Evolutionary conservation across 148 eudicot genomes (phyloP).

Genomic region (Drosera capensis): DNA sequence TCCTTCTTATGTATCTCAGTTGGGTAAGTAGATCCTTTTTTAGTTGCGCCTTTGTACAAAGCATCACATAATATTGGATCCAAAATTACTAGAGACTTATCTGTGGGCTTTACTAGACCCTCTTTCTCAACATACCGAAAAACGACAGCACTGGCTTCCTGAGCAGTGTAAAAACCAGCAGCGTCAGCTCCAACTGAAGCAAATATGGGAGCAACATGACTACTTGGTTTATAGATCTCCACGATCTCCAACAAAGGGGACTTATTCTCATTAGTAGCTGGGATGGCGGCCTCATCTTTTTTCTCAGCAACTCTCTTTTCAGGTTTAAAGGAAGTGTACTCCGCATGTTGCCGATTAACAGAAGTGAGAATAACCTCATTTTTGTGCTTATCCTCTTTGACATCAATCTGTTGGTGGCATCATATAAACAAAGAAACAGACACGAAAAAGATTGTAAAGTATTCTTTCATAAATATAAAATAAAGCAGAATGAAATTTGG

Average conservation of each 20-base stretch:
- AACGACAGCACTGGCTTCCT: slow-evolving; percentile 61
- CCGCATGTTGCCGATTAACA: slow-evolving; percentile 59
- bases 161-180: slow-evolving; percentile 40
- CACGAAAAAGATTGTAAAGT: no score
- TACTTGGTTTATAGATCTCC: slow-evolving; percentile 75
- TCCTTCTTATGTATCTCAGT: slow-evolving; percentile 95
- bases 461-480: no score
- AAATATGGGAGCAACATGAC: slow-evolving; percentile 70
- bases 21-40: slow-evolving; percentile 77
- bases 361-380: slow-evolving; percentile 64
- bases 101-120: slow-evolving; percentile 55
- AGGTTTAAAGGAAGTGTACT: slow-evolving; percentile 70
- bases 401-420: slow-evolving; percentile 42
- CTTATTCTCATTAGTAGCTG: slow-evolving; percentile 22
- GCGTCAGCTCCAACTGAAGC: slow-evolving; percentile 69
- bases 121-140: slow-evolving; percentile 74
- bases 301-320: slow-evolving; percentile 55
- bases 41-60: slow-evolving; percentile 74
- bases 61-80: slow-evolving; percentile 85
- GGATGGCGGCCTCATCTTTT: slow-evolving; percentile 29
- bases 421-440: slow-evolving; percentile 3
- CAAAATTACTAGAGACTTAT: slow-evolving; percentile 53
- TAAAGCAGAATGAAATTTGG: no score
- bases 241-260: slow-evolving; percentile 38
- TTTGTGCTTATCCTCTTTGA: slow-evolving; percentile 85